These are phyloP conservation scores for Xylariaceae sp. DNA, from an alignment of 2,329 filamentous ascomycete genomes.

Conservation along the genomic window DNA sequence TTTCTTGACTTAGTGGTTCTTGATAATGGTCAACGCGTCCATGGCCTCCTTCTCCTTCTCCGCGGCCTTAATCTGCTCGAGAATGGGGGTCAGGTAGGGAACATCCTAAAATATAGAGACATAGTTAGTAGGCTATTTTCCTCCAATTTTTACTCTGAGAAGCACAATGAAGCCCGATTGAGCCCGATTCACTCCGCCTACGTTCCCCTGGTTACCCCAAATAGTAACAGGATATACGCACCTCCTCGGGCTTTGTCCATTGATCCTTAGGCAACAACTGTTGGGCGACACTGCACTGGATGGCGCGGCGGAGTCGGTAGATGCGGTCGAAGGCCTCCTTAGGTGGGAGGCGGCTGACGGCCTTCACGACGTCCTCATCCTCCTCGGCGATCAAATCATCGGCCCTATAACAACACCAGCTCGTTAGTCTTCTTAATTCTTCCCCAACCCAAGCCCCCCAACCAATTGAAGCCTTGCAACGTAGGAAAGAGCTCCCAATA, in stretches of 20 bases:
- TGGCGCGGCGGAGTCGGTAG: slow-evolving; percentile 93
- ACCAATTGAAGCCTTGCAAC: slow-evolving; percentile 11
- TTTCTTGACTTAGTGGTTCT: slow-evolving; percentile 36
- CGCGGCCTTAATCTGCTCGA: slow-evolving; percentile 56
- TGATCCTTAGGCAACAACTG: slow-evolving; percentile 67
- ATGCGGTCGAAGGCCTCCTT: slow-evolving; percentile 96
- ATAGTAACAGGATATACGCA: slow-evolving; percentile 37
- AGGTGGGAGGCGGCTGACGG: slow-evolving; percentile 86
- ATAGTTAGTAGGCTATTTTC: slow-evolving; percentile 7
- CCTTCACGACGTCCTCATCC: slow-evolving; percentile 82
- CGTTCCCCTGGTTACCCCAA: too few species aligned
- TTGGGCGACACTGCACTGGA: slow-evolving; percentile 74
- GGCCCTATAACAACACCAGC: slow-evolving; percentile 62
- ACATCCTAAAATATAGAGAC: slow-evolving; percentile 48
- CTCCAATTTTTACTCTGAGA: neutral
- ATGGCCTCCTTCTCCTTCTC: slow-evolving; percentile 57
- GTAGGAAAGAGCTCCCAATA: too few species aligned
- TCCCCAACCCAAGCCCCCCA: neutral
- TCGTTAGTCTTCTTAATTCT: slow-evolving; percentile 16
- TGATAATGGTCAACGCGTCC: slow-evolving; percentile 40
- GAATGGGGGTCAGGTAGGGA: slow-evolving; percentile 60
- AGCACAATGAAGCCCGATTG: too few species aligned
- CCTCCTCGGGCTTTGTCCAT: slow-evolving; percentile 64
- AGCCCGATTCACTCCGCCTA: neutral
- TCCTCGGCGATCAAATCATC: slow-evolving; percentile 97